These are phyloP conservation scores for Cryptococcus neoformans DNA, from an alignment of 1,284 basidiomycete genomes.

Conservation along the genomic window DNA sequence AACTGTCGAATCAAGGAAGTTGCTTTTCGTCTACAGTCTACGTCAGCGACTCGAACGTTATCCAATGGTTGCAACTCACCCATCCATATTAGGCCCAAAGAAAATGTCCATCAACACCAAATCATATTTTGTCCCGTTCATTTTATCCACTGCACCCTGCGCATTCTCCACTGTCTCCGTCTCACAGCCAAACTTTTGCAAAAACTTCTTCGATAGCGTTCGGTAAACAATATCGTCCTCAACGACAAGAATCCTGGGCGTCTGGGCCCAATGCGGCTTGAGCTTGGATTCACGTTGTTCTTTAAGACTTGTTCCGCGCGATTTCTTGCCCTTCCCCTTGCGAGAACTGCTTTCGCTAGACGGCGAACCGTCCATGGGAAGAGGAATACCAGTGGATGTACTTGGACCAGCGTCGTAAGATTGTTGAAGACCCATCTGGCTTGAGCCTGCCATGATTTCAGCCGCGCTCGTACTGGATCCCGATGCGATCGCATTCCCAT, in stretches of 20 bases:
- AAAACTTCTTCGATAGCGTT: slow-evolving; percentile 83
- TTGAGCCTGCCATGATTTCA: neutral
- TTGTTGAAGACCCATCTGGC: neutral
- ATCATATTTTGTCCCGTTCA: slow-evolving; percentile 92
- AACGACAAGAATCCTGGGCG: slow-evolving; percentile 82
- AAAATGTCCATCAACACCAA: slow-evolving; percentile 81
- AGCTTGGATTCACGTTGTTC: slow-evolving; percentile 33
- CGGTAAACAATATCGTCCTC: slow-evolving; percentile 93
- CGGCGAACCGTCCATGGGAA: neutral
- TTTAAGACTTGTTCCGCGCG: neutral
- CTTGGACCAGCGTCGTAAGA: neutral
- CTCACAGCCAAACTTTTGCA: slow-evolving; percentile 92
- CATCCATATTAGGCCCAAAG: slow-evolving; percentile 48
- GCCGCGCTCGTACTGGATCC: neutral
- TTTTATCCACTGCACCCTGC: slow-evolving; percentile 89
- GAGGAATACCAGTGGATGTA: neutral
- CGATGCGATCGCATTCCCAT: neutral
- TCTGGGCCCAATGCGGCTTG: slow-evolving; percentile 83
- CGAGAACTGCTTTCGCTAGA: neutral
- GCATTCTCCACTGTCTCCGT: slow-evolving; percentile 93
- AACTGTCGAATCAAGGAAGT: slow-evolving; percentile 92
- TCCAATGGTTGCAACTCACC: slow-evolving; percentile 20
- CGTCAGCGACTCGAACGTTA: neutral
- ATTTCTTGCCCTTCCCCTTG: neutral
- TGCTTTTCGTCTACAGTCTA: slow-evolving; percentile 52